Percentiles rank a stretch among this genome's conserved stretches.
These are phyloP conservation scores for Coemansia sp. DNA, from an alignment of 371 early-diverging fungal species.

Conservation along the genomic window DNA sequence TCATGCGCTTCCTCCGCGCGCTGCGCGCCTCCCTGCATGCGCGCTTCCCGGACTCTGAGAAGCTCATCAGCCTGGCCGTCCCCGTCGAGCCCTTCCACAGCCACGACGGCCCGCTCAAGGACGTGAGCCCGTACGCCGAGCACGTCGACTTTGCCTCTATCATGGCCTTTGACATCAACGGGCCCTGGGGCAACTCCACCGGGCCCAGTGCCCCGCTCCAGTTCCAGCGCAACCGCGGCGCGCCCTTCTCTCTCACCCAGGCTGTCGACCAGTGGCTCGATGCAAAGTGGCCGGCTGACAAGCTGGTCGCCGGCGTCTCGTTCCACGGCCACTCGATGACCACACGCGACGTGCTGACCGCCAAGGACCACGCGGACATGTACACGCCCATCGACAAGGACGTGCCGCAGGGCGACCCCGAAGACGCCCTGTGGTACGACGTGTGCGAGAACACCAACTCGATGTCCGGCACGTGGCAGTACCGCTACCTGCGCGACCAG, in stretches of 20 bases:
- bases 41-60: constrained; percentile 57
- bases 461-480: constrained; percentile 59
- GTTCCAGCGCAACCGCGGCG: constrained; percentile 51
- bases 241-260: constrained; percentile 57
- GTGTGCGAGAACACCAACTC: constrained; percentile 38
- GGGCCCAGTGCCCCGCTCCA: constrained; percentile 68
- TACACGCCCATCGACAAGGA: constrained; percentile 31
- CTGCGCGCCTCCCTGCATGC: constrained; percentile 62
- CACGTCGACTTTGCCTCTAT: constrained; percentile 67
- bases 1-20: constrained; percentile 61
- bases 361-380: constrained; percentile 37
- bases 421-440: constrained; percentile 49
- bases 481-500: constrained; percentile 56
- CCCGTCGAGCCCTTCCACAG: constrained; percentile 64
- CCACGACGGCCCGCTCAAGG: constrained; percentile 55
- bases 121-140: constrained; percentile 60
- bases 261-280: constrained; percentile 59
- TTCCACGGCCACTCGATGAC: constrained; percentile 69
- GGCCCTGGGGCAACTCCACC: constrained; percentile 63
- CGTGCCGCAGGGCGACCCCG: constrained; percentile 45
- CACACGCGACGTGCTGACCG: constrained; percentile 53
- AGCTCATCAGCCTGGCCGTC: constrained; percentile 69
- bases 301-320: constrained; percentile 65
- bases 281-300: constrained; percentile 64
- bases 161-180: constrained; percentile 65